Conservation (phyloP, 805 yeast genomes). For the Barnettozyma californica region DNA sequence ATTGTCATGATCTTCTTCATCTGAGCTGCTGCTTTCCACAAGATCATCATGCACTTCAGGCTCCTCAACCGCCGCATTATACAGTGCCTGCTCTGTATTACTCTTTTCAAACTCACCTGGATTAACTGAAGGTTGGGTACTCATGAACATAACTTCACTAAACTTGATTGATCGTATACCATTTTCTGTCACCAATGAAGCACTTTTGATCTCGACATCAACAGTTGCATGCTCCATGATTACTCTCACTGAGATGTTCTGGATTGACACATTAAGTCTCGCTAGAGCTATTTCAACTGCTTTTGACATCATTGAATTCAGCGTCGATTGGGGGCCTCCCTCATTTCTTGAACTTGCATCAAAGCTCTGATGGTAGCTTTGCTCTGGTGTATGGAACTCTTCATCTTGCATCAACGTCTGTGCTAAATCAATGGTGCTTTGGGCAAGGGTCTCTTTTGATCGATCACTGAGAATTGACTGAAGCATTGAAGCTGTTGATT, state of each 20-base stretch:
- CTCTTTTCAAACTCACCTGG: slow-evolving; percentile 14
- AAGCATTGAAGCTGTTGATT: slow-evolving; percentile 12
- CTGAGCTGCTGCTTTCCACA: slow-evolving; percentile 28
- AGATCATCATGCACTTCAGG: slow-evolving; percentile 13
- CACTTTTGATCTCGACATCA: slow-evolving; percentile 30
- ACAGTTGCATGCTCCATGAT: slow-evolving; percentile 40
- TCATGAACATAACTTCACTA: slow-evolving; percentile 35
- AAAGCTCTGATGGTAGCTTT: slow-evolving; percentile 18
- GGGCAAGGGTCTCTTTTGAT: slow-evolving; percentile 50
- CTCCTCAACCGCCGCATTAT: background rate
- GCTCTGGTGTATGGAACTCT: slow-evolving; percentile 10
- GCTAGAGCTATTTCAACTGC: slow-evolving; percentile 67
- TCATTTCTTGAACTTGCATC: slow-evolving; percentile 13
- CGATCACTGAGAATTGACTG: slow-evolving; percentile 21
- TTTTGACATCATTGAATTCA: slow-evolving; percentile 53
- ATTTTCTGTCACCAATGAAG: slow-evolving; percentile 35
- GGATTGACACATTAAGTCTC: slow-evolving; percentile 47
- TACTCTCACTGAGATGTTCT: slow-evolving; percentile 42
- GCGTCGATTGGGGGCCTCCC: slow-evolving; percentile 28
- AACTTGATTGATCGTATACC: slow-evolving; percentile 40
- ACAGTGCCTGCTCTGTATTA: background rate
- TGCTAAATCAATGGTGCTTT: slow-evolving; percentile 73
- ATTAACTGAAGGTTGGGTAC: slow-evolving; percentile 35
- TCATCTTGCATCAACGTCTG: slow-evolving; percentile 35
- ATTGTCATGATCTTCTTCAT: slow-evolving; percentile 14